Conservation (phyloP, 352 stramenopile species). For the Peronospora tabacina region DNA sequence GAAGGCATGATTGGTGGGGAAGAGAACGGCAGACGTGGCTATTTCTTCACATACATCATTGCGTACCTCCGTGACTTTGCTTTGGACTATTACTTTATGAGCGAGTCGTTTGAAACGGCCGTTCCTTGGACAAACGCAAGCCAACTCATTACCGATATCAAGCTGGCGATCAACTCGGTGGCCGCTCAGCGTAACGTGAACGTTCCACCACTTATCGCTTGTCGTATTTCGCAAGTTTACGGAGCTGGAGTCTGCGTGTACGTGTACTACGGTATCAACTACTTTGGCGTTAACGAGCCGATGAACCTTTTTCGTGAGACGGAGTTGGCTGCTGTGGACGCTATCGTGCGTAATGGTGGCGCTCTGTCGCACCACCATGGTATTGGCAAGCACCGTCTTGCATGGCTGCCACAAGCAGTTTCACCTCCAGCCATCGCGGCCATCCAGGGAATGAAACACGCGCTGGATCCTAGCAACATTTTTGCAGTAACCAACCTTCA, state of each 20-base stretch:
- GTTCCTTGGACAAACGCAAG: slow-evolving; percentile 68
- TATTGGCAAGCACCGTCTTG: slow-evolving; percentile 88
- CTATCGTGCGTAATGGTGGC: slow-evolving; percentile 88
- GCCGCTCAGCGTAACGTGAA: slow-evolving; percentile 44
- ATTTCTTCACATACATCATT: slow-evolving; percentile 93
- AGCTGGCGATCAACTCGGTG: slow-evolving; percentile 37
- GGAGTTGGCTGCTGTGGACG: slow-evolving; percentile 52
- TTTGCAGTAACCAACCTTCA: slow-evolving; percentile 87
- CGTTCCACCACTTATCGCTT: slow-evolving; percentile 84
- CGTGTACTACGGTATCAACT: slow-evolving; percentile 95
- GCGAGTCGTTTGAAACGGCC: slow-evolving; percentile 87
- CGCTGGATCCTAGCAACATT: slow-evolving; percentile 87
- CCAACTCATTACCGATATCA: slow-evolving; percentile 51
- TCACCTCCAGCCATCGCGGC: slow-evolving; percentile 60
- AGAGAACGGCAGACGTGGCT: slow-evolving; percentile 85
- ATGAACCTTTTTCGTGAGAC: slow-evolving; percentile 80
- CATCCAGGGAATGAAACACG: slow-evolving; percentile 80
- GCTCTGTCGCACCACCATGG: slow-evolving; percentile 94
- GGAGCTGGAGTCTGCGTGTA: slow-evolving; percentile 92
- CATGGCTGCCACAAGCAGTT: slow-evolving; percentile 81
- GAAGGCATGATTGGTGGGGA: slow-evolving; percentile 77
- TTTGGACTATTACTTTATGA: slow-evolving; percentile 88
- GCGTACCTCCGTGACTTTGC: slow-evolving; percentile 92
- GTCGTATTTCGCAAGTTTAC: slow-evolving; percentile 93
- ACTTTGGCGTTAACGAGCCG: slow-evolving; percentile 73